Evolutionary conservation across 495 filamentous ascomycete species (phyloP).

Genomic region (Lepraria neglecta): DNA sequence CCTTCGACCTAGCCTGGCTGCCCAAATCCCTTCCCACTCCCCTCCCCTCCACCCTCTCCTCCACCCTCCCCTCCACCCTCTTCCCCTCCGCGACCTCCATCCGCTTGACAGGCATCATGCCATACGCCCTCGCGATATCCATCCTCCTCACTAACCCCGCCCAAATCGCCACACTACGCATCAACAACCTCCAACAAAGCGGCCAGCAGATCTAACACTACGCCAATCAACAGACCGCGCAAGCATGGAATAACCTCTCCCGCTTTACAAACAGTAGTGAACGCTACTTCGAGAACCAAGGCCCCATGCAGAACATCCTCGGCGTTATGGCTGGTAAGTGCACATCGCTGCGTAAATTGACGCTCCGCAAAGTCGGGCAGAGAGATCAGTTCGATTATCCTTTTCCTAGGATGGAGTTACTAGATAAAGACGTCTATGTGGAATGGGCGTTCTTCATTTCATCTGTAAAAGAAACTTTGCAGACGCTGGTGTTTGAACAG

Average conservation of each 20-base stretch:
- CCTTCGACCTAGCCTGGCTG: constrained; percentile 4
- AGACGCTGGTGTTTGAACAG: not conserved
- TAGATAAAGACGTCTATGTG: not conserved
- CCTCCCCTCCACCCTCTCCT: not conserved
- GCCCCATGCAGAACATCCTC: constrained; percentile 4
- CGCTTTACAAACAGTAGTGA: no score
- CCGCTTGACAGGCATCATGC: not conserved
- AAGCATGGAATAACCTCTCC: not conserved
- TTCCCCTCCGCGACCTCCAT: not conserved
- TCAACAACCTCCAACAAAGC: constrained; percentile 10
- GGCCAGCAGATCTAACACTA: not conserved
- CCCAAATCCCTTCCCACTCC: not conserved
- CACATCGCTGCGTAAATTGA: not conserved
- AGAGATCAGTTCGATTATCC: not conserved
- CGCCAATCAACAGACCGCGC: not conserved
- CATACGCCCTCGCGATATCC: not conserved
- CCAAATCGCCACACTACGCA: not conserved
- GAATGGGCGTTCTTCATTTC: not conserved
- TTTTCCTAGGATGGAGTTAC: no score
- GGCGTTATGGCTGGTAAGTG: not conserved
- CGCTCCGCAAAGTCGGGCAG: not conserved
- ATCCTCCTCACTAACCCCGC: not conserved
- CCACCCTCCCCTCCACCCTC: not conserved
- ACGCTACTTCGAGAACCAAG: not conserved
- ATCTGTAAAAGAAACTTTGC: not conserved